phyloP scores from a whole-genome alignment of 495 filamentous ascomycete species.

The Aspergillus cavernicola region DNA sequence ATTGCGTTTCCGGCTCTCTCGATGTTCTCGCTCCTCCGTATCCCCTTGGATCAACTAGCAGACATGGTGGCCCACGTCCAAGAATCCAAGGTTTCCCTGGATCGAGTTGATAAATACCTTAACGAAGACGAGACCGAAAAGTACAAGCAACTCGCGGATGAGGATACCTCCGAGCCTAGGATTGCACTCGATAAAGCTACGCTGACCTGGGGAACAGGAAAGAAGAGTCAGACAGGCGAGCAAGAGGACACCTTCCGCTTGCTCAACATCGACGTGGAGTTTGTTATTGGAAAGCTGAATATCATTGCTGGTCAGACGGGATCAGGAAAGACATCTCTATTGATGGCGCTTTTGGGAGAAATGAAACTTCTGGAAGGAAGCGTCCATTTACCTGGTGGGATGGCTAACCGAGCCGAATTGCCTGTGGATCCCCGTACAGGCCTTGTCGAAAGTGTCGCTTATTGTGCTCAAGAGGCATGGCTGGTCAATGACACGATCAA shows the following conservation, averaged over 20 bases:
- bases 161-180: constrained; percentile 56
- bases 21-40: constrained; percentile 90
- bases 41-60: constrained; percentile 92
- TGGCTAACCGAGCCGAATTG: constrained; percentile 76
- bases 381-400: constrained; percentile 76
- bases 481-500: constrained; percentile 94
- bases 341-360: constrained; percentile 96
- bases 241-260: constrained; percentile 65
- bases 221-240: constrained; percentile 19
- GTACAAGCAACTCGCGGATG: constrained; percentile 74
- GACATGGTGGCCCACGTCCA: constrained; percentile 99
- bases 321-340: constrained; percentile 87
- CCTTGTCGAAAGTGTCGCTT: constrained; percentile 87
- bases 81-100: constrained; percentile 94
- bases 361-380: constrained; percentile 84
- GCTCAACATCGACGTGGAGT: constrained; percentile 72
- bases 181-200: constrained; percentile 85
- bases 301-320: constrained; percentile 91
- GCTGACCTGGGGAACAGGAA: constrained; percentile 76
- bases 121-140: constrained; percentile 96
- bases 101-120: constrained; percentile 93
- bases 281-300: constrained; percentile 77
- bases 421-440: constrained; percentile 78
- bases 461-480: constrained; percentile 98
- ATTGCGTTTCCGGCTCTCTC: constrained; percentile 96